phyloP scores from a whole-genome alignment of 2,329 filamentous ascomycete genomes.

The Rutstroemia sp. region DNA sequence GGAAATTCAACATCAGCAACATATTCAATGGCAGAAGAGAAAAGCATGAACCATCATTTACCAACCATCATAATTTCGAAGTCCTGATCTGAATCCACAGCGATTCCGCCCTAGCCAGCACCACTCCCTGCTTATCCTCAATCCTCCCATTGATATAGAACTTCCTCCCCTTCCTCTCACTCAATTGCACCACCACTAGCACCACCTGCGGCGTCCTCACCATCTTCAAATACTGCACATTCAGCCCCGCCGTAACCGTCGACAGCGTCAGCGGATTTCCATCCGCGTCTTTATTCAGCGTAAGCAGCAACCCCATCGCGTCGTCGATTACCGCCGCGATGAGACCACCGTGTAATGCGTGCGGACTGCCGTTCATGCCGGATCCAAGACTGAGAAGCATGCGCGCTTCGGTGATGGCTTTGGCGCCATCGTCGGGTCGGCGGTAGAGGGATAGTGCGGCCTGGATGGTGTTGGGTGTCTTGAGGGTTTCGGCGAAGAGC shows the following conservation, averaged over 20 bases:
- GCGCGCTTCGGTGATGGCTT: slow-evolving; percentile 13
- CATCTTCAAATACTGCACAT: slow-evolving; percentile 44
- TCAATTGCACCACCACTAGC: slow-evolving; percentile 37
- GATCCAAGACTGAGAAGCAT: slow-evolving; percentile 36
- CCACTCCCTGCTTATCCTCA: slow-evolving; percentile 37
- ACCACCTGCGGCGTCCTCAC: slow-evolving; percentile 42
- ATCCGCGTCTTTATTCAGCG: slow-evolving; percentile 19
- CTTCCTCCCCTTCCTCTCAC: slow-evolving; percentile 45
- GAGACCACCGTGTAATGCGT: slow-evolving; percentile 50
- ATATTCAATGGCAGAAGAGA: neutral
- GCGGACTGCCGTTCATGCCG: slow-evolving; percentile 46
- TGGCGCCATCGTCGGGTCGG: slow-evolving; percentile 20
- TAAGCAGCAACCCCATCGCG: slow-evolving; percentile 42
- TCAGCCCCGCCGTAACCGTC: slow-evolving; percentile 44
- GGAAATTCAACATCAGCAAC: too few species aligned
- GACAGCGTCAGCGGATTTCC: slow-evolving; percentile 5
- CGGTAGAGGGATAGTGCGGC: slow-evolving; percentile 38
- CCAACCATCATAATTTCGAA: neutral
- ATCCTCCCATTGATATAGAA: slow-evolving; percentile 40
- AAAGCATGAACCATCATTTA: neutral
- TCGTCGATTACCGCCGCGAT: slow-evolving; percentile 53
- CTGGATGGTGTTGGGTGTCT: slow-evolving; percentile 41
- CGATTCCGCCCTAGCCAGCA: slow-evolving; percentile 43
- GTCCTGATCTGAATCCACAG: slow-evolving; percentile 36
- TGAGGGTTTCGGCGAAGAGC: slow-evolving; percentile 46